Evolutionary conservation across 1,139 yeast species (phyloP).

Genomic region (Kluyveromyces sp.): DNA sequence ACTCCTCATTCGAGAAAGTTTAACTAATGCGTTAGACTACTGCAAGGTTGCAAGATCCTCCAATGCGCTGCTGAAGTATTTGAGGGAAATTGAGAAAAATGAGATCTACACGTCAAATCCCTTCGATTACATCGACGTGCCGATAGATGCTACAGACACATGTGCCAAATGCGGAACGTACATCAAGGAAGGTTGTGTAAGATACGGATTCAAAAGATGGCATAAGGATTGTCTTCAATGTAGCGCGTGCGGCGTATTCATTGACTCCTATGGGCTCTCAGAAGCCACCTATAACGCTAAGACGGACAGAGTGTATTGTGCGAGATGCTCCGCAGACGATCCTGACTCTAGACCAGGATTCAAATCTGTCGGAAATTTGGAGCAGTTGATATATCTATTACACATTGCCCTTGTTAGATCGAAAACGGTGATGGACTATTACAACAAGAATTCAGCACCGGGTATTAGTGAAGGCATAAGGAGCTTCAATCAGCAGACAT

Average conservation of each 20-base stretch:
- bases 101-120: conserved; percentile 39
- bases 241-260: conserved; percentile 40
- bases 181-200: conserved; percentile 75
- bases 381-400: conserved; percentile 68
- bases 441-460: conserved; percentile 18
- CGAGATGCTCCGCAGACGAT: conserved; percentile 47
- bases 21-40: conserved; percentile 63
- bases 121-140: conserved; percentile 43
- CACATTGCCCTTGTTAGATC: conserved; percentile 82
- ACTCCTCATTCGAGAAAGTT: conserved; percentile 72
- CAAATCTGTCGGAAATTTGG: conserved; percentile 54
- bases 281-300: conserved; percentile 41
- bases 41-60: conserved; percentile 55
- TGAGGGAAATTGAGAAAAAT: conserved; percentile 46
- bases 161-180: conserved; percentile 67
- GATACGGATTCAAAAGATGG: conserved; percentile 65
- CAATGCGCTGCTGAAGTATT: conserved; percentile 56
- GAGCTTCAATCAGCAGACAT: conserved; percentile 40
- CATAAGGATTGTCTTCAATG: conserved; percentile 71
- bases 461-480: conserved; percentile 16
- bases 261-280: conserved; percentile 35
- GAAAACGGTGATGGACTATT: conserved; percentile 55
- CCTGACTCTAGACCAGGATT: conserved; percentile 52
- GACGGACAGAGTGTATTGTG: conserved; percentile 44
- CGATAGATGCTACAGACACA: conserved; percentile 67